Conservation (phyloP, 768 basidiomycete genomes). For the Phaffia tasmanica region DNA sequence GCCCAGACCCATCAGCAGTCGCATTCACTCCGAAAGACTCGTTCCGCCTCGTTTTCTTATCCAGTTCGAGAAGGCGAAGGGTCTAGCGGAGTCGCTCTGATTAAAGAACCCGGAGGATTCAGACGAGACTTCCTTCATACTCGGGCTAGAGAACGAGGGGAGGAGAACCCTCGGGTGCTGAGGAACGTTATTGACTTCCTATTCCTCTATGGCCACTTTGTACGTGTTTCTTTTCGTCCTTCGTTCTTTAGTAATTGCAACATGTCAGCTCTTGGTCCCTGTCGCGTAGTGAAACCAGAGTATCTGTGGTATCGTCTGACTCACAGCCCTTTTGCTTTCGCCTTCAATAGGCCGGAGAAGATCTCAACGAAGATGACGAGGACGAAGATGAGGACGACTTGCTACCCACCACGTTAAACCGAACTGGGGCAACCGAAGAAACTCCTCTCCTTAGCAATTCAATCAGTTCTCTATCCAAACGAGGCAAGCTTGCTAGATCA, state of each 20-base stretch:
- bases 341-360: conserved; percentile 64
- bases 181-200: conserved; percentile 92
- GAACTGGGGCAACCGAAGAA: conserved; percentile 29
- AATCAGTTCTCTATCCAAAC: neutral
- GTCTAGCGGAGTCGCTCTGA: conserved; percentile 54
- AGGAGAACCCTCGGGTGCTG: conserved; percentile 48
- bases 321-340: neutral
- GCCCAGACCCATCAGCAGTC: conserved; percentile 49
- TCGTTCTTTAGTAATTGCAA: neutral
- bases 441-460: conserved; percentile 31
- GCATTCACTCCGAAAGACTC: conserved; percentile 31
- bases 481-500: conserved; percentile 12
- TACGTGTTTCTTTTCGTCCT: conserved; percentile 42
- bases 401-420: neutral
- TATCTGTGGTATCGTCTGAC: neutral
- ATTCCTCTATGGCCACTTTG: conserved; percentile 90
- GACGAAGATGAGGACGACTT: conserved; percentile 55
- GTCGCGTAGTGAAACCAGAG: conserved; percentile 12
- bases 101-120: conserved; percentile 91
- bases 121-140: conserved; percentile 73
- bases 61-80: conserved; percentile 36
- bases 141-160: conserved; percentile 56
- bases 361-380: conserved; percentile 70
- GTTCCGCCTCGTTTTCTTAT: conserved; percentile 56
- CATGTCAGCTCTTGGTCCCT: neutral